Conservation (phyloP, 352 stramenopile genomes). For the Pythium grandisporangium region DNA sequence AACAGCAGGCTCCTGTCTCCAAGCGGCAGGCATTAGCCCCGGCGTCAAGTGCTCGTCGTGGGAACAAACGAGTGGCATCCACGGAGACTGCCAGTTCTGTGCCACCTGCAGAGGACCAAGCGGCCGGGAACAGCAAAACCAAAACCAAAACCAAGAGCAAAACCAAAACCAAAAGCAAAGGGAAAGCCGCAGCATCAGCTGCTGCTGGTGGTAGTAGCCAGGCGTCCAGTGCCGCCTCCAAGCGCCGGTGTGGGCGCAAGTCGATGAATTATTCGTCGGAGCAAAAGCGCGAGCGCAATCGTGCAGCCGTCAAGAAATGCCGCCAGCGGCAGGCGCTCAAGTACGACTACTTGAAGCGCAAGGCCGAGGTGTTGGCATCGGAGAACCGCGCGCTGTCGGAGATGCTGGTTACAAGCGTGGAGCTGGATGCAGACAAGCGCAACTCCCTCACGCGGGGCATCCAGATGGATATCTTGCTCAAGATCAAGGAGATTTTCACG, state of each 20-base stretch:
- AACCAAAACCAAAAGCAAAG: no score
- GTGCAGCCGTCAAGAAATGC: conserved; percentile 80
- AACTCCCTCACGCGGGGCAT: conserved; percentile 65
- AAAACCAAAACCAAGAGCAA: no score
- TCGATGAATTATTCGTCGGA: conserved; percentile 84
- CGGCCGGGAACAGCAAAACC: no score
- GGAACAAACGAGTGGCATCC: no score
- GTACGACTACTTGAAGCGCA: conserved; percentile 68
- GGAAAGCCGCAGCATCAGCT: no score
- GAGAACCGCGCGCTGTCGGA: conserved; percentile 70
- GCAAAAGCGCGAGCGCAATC: conserved; percentile 77
- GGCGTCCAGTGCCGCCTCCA: no score
- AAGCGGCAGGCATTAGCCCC: no score
- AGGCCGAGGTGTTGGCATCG: conserved; percentile 47
- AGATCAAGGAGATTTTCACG: conserved; percentile 86
- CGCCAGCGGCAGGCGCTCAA: conserved; percentile 75
- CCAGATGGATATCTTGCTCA: conserved; percentile 82
- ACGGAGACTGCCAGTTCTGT: no score
- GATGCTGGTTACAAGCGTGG: conserved; percentile 64
- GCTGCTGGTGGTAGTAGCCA: no score
- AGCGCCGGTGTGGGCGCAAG: conserved; percentile 70
- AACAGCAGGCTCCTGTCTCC: background rate
- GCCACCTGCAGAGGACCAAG: no score
- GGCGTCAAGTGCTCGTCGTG: no score
- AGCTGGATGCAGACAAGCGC: conserved; percentile 44